A percentile compares a stretch with the other conserved stretches of the same genome.
phyloP scores from a whole-genome alignment of 495 filamentous ascomycete genomes.

The Sporormia fimetaria region DNA sequence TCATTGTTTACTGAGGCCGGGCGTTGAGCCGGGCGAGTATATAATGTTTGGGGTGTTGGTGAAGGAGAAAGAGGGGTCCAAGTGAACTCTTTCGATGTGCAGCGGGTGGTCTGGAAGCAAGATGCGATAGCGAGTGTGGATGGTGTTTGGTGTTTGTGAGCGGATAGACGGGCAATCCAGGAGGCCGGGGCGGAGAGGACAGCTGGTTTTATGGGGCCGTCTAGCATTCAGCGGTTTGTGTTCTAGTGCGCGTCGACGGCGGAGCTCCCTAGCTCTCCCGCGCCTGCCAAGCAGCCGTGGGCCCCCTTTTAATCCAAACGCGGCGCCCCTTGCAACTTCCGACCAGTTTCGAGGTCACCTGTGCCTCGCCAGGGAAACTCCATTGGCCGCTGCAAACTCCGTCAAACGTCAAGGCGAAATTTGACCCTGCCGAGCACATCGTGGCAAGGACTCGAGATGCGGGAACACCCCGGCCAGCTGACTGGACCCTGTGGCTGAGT shows the following conservation, averaged over 20 bases:
- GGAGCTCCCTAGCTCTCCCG: slow-evolving; percentile 17
- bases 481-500: too few species aligned
- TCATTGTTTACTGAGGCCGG: slow-evolving; percentile 22
- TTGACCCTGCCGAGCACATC: too few species aligned
- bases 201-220: slow-evolving; percentile 22
- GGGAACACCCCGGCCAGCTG: too few species aligned
- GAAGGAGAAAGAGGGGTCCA: not conserved
- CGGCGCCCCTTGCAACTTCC: not conserved
- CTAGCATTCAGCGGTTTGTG: too few species aligned
- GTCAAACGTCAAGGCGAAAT: too few species aligned
- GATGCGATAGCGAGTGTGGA: slow-evolving; percentile 1
- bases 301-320: too few species aligned
- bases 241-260: slow-evolving; percentile 3
- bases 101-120: not conserved
- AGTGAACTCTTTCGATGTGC: too few species aligned
- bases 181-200: slow-evolving; percentile 15
- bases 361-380: too few species aligned
- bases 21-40: not conserved
- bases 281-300: slow-evolving; percentile 16
- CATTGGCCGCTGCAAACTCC: too few species aligned
- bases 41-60: not conserved
- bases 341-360: too few species aligned
- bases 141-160: slow-evolving; percentile 1
- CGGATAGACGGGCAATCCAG: slow-evolving; percentile 5
- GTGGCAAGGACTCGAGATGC: too few species aligned